phyloP scores from a whole-genome alignment of 148 eudicot genomes.

The Agrostemma githago region DNA sequence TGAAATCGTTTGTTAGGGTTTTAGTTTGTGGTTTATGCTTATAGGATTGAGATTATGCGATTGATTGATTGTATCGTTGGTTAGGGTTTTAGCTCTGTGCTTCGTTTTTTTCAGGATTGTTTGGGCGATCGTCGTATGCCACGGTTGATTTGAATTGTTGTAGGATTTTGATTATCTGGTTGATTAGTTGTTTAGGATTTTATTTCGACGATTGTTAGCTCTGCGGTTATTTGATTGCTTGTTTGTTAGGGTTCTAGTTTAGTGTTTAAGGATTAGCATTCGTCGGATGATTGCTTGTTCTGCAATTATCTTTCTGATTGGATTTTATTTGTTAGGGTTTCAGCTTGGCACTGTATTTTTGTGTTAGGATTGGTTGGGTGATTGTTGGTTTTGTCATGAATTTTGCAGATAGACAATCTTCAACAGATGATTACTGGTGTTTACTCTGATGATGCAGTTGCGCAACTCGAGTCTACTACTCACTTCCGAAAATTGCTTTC shows the following conservation, averaged over 20 bases:
- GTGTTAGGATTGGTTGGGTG: neutral
- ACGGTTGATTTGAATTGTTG: too few species aligned
- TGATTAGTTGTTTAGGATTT: neutral
- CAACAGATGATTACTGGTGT: conserved; percentile 72
- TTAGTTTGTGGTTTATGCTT: neutral
- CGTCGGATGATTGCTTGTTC: too few species aligned
- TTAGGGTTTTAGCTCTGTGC: neutral
- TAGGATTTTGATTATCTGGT: neutral
- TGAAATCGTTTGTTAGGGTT: neutral
- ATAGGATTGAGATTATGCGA: too few species aligned
- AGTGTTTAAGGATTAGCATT: neutral
- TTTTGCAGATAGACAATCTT: conserved; percentile 59
- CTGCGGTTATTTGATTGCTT: neutral
- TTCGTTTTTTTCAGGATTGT: neutral
- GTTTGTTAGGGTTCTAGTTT: conserved; percentile 1
- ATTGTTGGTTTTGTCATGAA: conserved; percentile 10
- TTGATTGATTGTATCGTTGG: neutral
- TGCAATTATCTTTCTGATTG: neutral
- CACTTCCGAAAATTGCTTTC: conserved; percentile 86
- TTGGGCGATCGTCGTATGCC: neutral
- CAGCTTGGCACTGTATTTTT: neutral
- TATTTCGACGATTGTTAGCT: neutral
- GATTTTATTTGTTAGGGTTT: neutral
- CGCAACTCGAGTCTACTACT: conserved; percentile 73
- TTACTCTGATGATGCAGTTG: conserved; percentile 48